These are phyloP conservation scores for Cynara cardunculus DNA, from an alignment of 129 eudicot species.

Conservation along the genomic window DNA sequence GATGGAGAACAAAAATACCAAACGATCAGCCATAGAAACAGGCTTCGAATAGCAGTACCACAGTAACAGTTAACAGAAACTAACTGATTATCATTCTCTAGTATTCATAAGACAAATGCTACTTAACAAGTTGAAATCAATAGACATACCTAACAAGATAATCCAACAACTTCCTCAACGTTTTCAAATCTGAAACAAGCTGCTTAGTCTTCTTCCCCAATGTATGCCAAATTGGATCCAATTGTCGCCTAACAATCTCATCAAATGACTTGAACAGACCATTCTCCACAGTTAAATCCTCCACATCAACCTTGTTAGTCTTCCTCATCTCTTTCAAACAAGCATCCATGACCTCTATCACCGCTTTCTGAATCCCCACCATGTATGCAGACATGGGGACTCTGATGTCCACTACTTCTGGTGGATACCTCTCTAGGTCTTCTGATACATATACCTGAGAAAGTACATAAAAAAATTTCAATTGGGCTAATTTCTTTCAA, in stretches of 20 bases:
- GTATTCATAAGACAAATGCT: background rate
- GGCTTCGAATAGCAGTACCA: background rate
- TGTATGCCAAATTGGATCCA: conserved; percentile 97
- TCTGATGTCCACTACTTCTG: conserved; percentile 90
- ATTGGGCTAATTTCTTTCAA: background rate
- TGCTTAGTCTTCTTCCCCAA: conserved; percentile 96
- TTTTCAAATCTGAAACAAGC: conserved; percentile 92
- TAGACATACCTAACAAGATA: conserved; percentile 76
- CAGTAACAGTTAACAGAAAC: too few species aligned
- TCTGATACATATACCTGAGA: conserved; percentile 73
- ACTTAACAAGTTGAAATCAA: background rate
- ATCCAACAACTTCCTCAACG: conserved; percentile 84
- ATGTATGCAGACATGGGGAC: conserved; percentile 78
- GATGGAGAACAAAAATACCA: background rate
- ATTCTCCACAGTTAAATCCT: conserved; percentile 91
- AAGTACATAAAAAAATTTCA: background rate
- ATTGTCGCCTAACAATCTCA: conserved; percentile 85
- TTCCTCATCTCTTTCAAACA: conserved; percentile 98
- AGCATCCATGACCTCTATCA: conserved; percentile 94
- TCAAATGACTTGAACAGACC: conserved; percentile 96
- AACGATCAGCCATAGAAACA: background rate
- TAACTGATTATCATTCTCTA: background rate
- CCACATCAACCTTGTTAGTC: conserved; percentile 95
- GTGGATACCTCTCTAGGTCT: conserved; percentile 88
- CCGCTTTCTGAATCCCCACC: conserved; percentile 91